These are phyloP conservation scores for Paecilomyces niveus DNA, from an alignment of 2,329 filamentous ascomycete species.

Conservation along the genomic window DNA sequence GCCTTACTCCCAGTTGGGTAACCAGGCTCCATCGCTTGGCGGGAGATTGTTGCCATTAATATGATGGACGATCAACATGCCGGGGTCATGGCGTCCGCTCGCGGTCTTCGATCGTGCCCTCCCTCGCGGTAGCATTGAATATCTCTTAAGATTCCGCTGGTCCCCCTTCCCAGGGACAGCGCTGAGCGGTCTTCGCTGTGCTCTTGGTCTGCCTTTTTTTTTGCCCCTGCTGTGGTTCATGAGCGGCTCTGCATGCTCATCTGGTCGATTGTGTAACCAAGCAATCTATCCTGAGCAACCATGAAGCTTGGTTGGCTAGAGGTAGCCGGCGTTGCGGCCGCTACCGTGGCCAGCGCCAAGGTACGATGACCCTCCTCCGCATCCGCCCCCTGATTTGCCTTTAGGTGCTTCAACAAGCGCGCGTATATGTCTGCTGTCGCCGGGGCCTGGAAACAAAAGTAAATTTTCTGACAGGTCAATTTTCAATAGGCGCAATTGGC, in stretches of 20 bases:
- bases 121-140: background rate
- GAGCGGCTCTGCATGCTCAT: background rate
- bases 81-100: background rate
- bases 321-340: slow-evolving; percentile 22
- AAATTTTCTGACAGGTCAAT: background rate
- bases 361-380: slow-evolving; percentile 14
- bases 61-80: background rate
- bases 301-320: slow-evolving; percentile 32
- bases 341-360: slow-evolving; percentile 24
- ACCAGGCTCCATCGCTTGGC: background rate
- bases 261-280: background rate
- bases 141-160: background rate
- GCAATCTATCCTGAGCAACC: slow-evolving; percentile 6
- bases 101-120: background rate
- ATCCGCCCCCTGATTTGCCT: background rate
- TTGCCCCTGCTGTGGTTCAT: background rate
- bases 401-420: slow-evolving; percentile 4
- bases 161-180: background rate
- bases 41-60: background rate
- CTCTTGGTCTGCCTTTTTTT: background rate
- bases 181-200: background rate
- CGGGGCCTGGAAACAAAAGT: background rate
- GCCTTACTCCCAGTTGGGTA: background rate
- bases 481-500: slow-evolving; percentile 18
- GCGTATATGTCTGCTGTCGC: background rate